These are phyloP conservation scores for Penicillium odoratum DNA, from an alignment of 495 filamentous ascomycete genomes.

Conservation along the genomic window DNA sequence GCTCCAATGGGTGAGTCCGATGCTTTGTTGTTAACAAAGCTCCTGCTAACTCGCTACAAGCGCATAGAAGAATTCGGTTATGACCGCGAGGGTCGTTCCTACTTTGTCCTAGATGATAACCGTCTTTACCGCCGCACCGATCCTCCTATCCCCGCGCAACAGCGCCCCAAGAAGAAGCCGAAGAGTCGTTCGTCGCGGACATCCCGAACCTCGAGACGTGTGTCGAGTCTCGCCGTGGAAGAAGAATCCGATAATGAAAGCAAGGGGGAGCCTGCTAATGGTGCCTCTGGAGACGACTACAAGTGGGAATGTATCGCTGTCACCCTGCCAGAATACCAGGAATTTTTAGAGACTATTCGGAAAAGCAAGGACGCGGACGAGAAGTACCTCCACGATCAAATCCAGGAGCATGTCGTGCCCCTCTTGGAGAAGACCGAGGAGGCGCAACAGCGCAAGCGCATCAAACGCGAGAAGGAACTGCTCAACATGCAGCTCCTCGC, in stretches of 20 bases:
- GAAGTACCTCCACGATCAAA: slow-evolving; percentile 65
- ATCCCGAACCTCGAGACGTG: slow-evolving; percentile 70
- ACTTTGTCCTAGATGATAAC: slow-evolving; percentile 93
- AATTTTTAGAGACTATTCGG: slow-evolving; percentile 67
- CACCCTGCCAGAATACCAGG: slow-evolving; percentile 70
- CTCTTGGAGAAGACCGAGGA: slow-evolving; percentile 82
- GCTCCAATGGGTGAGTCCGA: slow-evolving; percentile 66
- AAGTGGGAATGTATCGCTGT: slow-evolving; percentile 93
- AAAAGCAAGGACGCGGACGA: slow-evolving; percentile 80
- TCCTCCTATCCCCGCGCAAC: slow-evolving; percentile 54
- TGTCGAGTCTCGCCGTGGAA: slow-evolving; percentile 51
- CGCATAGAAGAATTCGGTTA: slow-evolving; percentile 90
- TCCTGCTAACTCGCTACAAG: slow-evolving; percentile 47
- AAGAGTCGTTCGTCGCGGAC: slow-evolving; percentile 73
- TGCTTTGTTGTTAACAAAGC: background rate
- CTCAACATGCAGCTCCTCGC: slow-evolving; percentile 79
- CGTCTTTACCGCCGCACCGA: slow-evolving; percentile 85
- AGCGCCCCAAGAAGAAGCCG: slow-evolving; percentile 67
- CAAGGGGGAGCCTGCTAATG: slow-evolving; percentile 31
- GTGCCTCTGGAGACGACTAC: slow-evolving; percentile 40
- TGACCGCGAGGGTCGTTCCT: slow-evolving; percentile 78
- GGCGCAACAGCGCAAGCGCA: slow-evolving; percentile 59
- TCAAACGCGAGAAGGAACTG: slow-evolving; percentile 77
- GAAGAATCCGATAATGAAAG: slow-evolving; percentile 56
- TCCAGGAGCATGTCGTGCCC: slow-evolving; percentile 76